Conservation (phyloP, 2,329 filamentous ascomycete species). For the Colletotrichum filicis region DNA sequence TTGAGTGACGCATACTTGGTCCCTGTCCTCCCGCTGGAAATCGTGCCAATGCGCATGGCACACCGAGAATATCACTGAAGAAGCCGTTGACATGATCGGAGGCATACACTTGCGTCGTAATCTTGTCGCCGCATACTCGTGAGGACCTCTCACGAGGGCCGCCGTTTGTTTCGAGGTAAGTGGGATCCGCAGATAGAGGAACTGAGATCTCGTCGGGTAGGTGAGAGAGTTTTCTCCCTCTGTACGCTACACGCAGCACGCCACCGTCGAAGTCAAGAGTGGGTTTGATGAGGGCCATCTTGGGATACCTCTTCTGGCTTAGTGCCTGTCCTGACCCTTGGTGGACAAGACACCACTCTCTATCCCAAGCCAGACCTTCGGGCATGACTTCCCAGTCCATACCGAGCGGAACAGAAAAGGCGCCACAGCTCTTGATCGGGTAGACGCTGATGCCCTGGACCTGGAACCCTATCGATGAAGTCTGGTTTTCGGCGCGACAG, state of each 20-base stretch:
- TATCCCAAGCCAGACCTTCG: constrained; percentile 92
- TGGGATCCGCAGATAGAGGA: constrained; percentile 76
- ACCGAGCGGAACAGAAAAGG: constrained; percentile 74
- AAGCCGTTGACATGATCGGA: constrained; percentile 75
- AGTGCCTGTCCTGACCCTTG: constrained; percentile 85
- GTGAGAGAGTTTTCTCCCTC: constrained; percentile 43
- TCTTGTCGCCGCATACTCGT: constrained; percentile 84
- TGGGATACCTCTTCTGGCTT: constrained; percentile 88
- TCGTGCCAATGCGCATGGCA: constrained; percentile 85
- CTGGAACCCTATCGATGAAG: constrained; percentile 4
- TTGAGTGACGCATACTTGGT: constrained; percentile 73
- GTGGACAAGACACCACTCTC: constrained; percentile 96
- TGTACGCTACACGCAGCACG: constrained; percentile 70
- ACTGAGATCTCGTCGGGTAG: constrained; percentile 56
- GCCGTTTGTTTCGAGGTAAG: constrained; percentile 58
- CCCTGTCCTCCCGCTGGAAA: constrained; percentile 77
- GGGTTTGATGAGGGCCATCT: constrained; percentile 87
- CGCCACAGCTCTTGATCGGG: constrained; percentile 94
- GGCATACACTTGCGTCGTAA: constrained; percentile 77
- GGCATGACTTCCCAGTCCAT: constrained; percentile 79
- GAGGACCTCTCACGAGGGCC: constrained; percentile 60
- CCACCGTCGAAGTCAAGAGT: constrained; percentile 76
- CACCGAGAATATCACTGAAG: constrained; percentile 79
- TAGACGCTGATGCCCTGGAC: constrained; percentile 80
- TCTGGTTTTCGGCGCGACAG: background rate